These are phyloP conservation scores for Artemisia annua DNA, from an alignment of 129 eudicot genomes.

Conservation along the genomic window DNA sequence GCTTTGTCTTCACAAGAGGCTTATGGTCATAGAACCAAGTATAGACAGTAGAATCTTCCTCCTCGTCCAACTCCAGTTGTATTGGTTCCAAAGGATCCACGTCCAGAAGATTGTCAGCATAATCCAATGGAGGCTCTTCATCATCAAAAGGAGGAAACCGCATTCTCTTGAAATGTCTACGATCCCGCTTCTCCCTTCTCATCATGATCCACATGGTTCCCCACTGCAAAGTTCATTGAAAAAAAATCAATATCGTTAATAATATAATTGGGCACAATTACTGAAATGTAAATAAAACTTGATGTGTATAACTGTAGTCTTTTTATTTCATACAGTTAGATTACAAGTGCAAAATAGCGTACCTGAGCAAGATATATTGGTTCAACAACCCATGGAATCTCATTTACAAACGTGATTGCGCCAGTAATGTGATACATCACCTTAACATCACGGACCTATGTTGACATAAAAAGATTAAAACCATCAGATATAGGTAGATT, in stretches of 20 bases:
- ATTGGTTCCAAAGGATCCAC: constrained; percentile 99
- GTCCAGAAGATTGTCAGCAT: constrained; percentile 97
- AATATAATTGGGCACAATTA: neutral
- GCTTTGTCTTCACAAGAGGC: constrained; percentile 94
- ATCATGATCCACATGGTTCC: constrained; percentile 99
- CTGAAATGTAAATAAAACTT: neutral
- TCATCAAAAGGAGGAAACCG: constrained; percentile 99
- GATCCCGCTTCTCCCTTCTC: constrained; percentile 96
- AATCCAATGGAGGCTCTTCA: constrained; percentile 97
- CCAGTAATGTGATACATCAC: constrained; percentile 95
- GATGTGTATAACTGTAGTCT: neutral
- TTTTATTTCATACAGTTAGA: neutral
- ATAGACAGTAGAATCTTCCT: constrained; percentile 96
- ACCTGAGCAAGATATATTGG: constrained; percentile 99
- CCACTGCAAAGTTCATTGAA: constrained; percentile 64
- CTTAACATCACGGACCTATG: constrained; percentile 95
- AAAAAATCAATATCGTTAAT: neutral
- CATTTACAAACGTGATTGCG: constrained; percentile 96
- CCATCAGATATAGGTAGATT: neutral
- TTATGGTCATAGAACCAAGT: constrained; percentile 99
- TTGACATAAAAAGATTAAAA: neutral
- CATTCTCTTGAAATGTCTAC: constrained; percentile 98
- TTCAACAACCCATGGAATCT: constrained; percentile 99
- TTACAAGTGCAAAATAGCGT: constrained; percentile 3
- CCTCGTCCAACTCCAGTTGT: constrained; percentile 93